phyloP scores from a whole-genome alignment of 768 basidiomycete genomes.

The Lyophyllum semitale region DNA sequence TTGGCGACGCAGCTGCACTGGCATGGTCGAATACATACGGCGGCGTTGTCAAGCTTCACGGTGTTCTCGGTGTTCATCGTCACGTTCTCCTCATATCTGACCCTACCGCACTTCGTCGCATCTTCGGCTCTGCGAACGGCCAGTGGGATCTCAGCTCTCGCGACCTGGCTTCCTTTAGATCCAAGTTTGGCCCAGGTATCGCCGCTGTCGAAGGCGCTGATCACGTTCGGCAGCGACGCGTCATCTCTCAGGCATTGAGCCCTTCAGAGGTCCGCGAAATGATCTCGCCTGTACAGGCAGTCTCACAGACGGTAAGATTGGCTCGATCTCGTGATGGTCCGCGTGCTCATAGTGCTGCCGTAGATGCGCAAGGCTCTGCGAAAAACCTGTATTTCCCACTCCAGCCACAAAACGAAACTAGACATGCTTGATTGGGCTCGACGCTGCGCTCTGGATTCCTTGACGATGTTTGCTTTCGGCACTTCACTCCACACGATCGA shows the following conservation, averaged over 20 bases:
- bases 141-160: conserved; percentile 6
- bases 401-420: neutral
- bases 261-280: conserved; percentile 5
- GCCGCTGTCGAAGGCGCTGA: conserved; percentile 9
- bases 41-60: conserved; percentile 7
- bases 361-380: neutral
- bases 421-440: conserved; percentile 9
- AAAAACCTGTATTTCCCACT: neutral
- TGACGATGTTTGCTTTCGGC: conserved; percentile 9
- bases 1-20: conserved; percentile 4
- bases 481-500: conserved; percentile 2
- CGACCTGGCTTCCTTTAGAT: conserved; percentile 6
- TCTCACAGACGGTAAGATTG: neutral
- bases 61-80: conserved; percentile 6
- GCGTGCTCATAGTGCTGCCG: neutral
- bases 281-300: conserved; percentile 6
- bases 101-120: conserved; percentile 5
- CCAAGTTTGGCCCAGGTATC: conserved; percentile 7
- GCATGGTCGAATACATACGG: conserved; percentile 6
- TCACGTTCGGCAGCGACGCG: conserved; percentile 6
- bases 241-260: conserved; percentile 3
- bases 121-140: conserved; percentile 4
- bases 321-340: neutral
- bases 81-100: conserved; percentile 7
- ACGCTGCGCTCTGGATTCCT: conserved; percentile 3